phyloP scores from a whole-genome alignment of 2,329 filamentous ascomycete genomes.

The Aspergillus sp. region DNA sequence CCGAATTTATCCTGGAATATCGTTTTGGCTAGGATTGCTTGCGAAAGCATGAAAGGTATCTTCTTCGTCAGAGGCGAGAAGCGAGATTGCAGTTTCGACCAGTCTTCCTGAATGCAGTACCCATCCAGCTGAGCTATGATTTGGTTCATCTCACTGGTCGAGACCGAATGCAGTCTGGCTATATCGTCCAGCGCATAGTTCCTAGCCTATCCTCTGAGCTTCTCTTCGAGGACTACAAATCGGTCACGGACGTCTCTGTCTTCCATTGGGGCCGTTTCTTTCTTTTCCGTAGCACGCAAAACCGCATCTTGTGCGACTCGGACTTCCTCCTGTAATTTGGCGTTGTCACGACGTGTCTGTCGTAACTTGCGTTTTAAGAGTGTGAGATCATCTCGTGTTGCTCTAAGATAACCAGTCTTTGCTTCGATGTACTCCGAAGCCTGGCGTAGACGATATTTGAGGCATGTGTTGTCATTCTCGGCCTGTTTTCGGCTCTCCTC shows the following conservation, averaged over 20 bases:
- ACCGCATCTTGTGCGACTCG: background rate
- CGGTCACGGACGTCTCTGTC: background rate
- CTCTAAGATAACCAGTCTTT: background rate
- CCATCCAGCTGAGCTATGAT: background rate
- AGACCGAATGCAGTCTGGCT: background rate
- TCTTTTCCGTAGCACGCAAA: background rate
- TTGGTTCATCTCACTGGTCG: background rate
- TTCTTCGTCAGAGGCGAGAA: background rate
- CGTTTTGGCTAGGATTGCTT: background rate
- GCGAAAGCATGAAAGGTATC: background rate
- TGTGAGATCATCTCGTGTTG: background rate
- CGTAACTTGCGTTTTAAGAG: background rate
- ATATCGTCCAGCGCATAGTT: background rate
- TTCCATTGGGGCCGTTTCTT: background rate
- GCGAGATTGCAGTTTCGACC: background rate
- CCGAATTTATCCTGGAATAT: background rate
- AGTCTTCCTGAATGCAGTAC: background rate
- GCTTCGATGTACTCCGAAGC: no score
- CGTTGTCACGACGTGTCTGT: background rate
- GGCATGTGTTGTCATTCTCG: background rate
- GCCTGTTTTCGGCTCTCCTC: background rate
- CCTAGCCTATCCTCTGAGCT: background rate
- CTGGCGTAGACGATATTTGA: background rate
- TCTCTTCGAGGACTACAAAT: background rate
- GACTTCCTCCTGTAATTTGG: background rate